Base-by-base conservation (phyloP, 108 stramenopile genomes). In the Cyclotella kingstonii region DNA sequence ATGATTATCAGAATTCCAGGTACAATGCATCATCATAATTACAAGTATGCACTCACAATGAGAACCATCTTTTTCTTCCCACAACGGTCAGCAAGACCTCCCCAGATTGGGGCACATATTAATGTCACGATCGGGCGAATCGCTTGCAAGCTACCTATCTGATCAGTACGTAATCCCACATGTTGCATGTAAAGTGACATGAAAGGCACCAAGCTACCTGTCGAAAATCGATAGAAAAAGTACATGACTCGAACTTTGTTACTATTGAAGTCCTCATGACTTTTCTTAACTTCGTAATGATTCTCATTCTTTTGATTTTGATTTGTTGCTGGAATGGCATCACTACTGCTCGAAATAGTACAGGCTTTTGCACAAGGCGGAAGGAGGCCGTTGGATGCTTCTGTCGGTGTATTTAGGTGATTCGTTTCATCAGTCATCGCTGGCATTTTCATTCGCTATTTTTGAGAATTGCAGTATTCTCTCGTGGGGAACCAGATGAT, bases 131-230 rank as follows among this genome's bases (percentile, higher is more conserved):
- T 65, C 12, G 72, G 63, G 7, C 63, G 52, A 36, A 73, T 73
- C 19, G 72, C 62, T 60, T 73, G 72, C 50, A 73, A 21, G 3
- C 15, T 62, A 14, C 72, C 72, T 26, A 73, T 73, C 36, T 59
- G 26, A 17, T 50, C 61, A 9, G 56, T 42, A 0, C 15, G 44
- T 28, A 63, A 47, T 14, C 72, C 72, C 26, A 43, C 54, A 34
- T 56, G 48, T 54, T 63, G 43, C 72, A 73, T 73, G 63, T 65
- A 73, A 7, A 73, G 63, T 11, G 72, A 25, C 51, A 73, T 64
- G 56, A 73, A 65, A n/a, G 72, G 72, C 18, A 60, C 44, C 2
- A 64, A 39, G 35, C 51, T 45, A 1, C 58, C 72, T 27, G 63
- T 73, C 9, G 72, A 73, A 43, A 73, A 28, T 15, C 72, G 63